Base-by-base conservation (phyloP, 2,329 filamentous ascomycete genomes). In the Blumeria graminis region DNA sequence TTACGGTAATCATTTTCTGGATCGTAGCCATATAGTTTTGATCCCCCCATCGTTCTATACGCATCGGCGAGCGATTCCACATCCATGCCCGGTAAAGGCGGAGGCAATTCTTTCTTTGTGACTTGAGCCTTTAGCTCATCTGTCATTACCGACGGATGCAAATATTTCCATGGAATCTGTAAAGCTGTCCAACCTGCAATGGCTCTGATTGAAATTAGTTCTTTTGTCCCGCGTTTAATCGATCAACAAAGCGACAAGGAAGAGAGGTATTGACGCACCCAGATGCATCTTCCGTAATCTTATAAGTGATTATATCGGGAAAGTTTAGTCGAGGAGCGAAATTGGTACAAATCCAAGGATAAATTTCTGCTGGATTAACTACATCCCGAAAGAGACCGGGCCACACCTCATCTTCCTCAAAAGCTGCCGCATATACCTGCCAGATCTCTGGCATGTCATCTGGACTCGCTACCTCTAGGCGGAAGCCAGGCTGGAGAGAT, bases 1-100 rank as follows among this genome's bases (percentile, higher is more conserved):
- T 57, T 50, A 62, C 61, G 61, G 51, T 58, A 63, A 38, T 64
- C 60, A 11, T 57, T 54, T 22, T 61, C 59, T 3, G 57, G 57
- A 48, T 64, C 57, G 52, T 62, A 64, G 18, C 59, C 61, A 57
- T 58, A 48, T 6, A 54, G 32, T 36, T 22, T 10, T 4, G 59
- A 39, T 45, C 36, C 53, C 3, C 14, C 11, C n/a, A 62, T 10
- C n/a, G 38, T 45, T 6, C 56, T 51, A 9, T 59, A 56, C n/a
- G 61, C 55, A 4, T 46, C 57, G 18, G 9, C 34, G 34, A 59
- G 38, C 5, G 58, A 60, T 18, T 58, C 58, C 16, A 56, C 28
- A 55, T 60, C 56, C 41, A 60, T 58, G 0, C 58, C 61, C n/a
- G 59, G 55, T 6, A 58, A 48, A 10, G 53, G 7, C 6, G 60